Percentiles rank a stretch among this genome's conserved stretches.
phyloP scores from a whole-genome alignment of 805 yeast species.

The Zygosaccharomyces kombuchaensis region DNA sequence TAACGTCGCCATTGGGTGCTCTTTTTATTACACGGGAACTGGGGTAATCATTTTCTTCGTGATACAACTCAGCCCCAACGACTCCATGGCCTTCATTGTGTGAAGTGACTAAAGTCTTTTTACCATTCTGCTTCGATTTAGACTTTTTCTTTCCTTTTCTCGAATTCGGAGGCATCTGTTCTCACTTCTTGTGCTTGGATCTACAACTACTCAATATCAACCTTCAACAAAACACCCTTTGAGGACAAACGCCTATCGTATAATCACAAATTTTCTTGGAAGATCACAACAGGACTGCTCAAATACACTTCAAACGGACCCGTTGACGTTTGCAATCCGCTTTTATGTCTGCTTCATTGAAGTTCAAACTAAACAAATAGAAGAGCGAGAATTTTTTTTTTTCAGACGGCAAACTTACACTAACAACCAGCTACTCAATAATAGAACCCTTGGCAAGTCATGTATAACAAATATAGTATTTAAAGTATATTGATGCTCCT shows the following conservation, averaged over 20 bases:
- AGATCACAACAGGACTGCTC: not conserved
- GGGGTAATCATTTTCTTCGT: slow-evolving; percentile 64
- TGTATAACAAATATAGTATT: not conserved
- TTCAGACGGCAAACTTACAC: not conserved
- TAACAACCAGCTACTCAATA: not conserved
- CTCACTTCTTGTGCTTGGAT: slow-evolving; percentile 1
- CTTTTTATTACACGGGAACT: slow-evolving; percentile 65
- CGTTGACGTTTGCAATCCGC: not conserved
- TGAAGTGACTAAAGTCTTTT: slow-evolving; percentile 7
- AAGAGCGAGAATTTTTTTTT: slow-evolving; percentile 15
- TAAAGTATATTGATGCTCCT: not conserved
- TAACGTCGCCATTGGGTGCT: slow-evolving; percentile 70
- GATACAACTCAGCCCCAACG: slow-evolving; percentile 44
- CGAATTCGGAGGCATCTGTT: slow-evolving; percentile 26
- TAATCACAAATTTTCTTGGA: not conserved
- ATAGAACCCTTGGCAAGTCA: not conserved
- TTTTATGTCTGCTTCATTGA: not conserved
- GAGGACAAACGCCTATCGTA: not conserved
- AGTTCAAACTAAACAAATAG: slow-evolving; percentile 4
- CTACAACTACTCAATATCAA: not conserved
- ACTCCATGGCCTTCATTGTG: slow-evolving; percentile 5
- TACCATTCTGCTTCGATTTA: slow-evolving; percentile 21
- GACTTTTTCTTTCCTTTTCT: slow-evolving; percentile 30
- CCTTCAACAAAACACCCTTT: not conserved
- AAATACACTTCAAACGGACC: not conserved